Base-by-base conservation (phyloP, 225 moss, liverwort and hornwort genomes). In the Physcomitrium patens region DNA sequence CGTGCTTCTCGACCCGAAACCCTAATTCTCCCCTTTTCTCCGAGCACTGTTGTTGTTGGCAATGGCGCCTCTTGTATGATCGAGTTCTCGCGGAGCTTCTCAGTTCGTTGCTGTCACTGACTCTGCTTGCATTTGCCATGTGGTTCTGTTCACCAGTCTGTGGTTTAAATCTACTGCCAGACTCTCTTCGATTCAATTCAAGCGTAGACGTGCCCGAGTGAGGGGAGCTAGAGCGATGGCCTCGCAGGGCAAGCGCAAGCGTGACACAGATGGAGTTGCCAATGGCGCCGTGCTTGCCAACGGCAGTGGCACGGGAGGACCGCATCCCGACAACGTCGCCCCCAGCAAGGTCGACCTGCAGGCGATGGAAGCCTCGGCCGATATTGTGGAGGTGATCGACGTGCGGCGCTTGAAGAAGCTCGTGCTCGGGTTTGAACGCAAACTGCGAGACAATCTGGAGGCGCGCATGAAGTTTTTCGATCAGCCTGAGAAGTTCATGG, bases 401-500 rank as follows among this genome's bases (percentile, higher is more conserved):
- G 86, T 88, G 27, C 82, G 91, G 44, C 80, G 82, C 9, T 74
- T 91, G 37, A 91, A 88, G 76, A 91, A 91, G 59, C 66, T 91
- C 48, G 84, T 91, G 8, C 91, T 91, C 6, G 75, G 81, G 12
- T 91, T 91, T 57, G 91, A 91, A 82, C 81, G 88, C 37, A 91
- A 86, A 74, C 84, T 91, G 37, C 84, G 86, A 23, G 86, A 91
- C 63, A 91, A 91, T 66, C 70, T 91, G 15, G 91, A 91, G 64
- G 88, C 91, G 37, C 91, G 91, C 19, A 91, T 91, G 91, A 91
- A 91, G 63, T 91, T 86, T 50, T 72, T 83, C 53, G 91, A 91
- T 14, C 86, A 86, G 73, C 88, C 91, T n/a, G 91, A 91, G 41
- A 91, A 86, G 66, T 91, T 91, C 57, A 65, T 91, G 74, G 91